These are phyloP conservation scores for Russula dissimulans DNA, from an alignment of 768 basidiomycete species.

Conservation along the genomic window DNA sequence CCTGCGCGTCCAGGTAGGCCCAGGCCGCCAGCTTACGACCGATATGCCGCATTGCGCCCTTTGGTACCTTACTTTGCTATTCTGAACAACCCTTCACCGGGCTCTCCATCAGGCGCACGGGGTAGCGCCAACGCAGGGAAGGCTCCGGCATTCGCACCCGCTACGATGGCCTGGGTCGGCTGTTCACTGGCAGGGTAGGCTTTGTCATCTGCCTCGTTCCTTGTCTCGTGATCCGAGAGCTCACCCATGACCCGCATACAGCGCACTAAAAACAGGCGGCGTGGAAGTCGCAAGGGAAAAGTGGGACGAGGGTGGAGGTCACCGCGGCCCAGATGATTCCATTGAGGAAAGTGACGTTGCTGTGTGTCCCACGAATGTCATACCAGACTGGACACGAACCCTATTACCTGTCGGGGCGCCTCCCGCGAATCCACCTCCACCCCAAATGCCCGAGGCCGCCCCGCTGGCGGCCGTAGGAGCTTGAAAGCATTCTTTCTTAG, in stretches of 20 bases:
- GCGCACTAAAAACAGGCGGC: slow-evolving; percentile 80
- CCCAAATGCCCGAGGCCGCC: slow-evolving; percentile 15
- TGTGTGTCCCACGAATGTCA: slow-evolving; percentile 30
- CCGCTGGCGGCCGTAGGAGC: slow-evolving; percentile 29
- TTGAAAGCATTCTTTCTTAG: slow-evolving; percentile 18
- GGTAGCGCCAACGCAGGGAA: slow-evolving; percentile 62
- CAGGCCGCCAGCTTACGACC: slow-evolving; percentile 52
- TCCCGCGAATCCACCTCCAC: slow-evolving; percentile 30
- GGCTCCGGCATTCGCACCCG: slow-evolving; percentile 81
- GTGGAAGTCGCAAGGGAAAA: slow-evolving; percentile 73
- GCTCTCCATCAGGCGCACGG: slow-evolving; percentile 36
- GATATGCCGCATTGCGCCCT: slow-evolving; percentile 63
- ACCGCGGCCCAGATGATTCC: slow-evolving; percentile 30
- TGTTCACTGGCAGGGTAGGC: slow-evolving; percentile 86
- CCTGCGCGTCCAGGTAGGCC: slow-evolving; percentile 32
- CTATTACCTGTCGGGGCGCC: slow-evolving; percentile 59
- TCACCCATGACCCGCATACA: slow-evolving; percentile 24
- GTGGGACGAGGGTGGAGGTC: slow-evolving; percentile 66
- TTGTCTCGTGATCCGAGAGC: not conserved
- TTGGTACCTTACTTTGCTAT: slow-evolving; percentile 70
- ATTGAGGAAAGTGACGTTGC: slow-evolving; percentile 27
- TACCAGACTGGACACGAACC: slow-evolving; percentile 78
- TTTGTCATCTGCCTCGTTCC: not conserved
- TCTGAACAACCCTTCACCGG: slow-evolving; percentile 73
- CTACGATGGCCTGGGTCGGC: slow-evolving; percentile 83